Base-by-base conservation (phyloP, 371 early-diverging fungal species). In the Mucor velutinosus region DNA sequence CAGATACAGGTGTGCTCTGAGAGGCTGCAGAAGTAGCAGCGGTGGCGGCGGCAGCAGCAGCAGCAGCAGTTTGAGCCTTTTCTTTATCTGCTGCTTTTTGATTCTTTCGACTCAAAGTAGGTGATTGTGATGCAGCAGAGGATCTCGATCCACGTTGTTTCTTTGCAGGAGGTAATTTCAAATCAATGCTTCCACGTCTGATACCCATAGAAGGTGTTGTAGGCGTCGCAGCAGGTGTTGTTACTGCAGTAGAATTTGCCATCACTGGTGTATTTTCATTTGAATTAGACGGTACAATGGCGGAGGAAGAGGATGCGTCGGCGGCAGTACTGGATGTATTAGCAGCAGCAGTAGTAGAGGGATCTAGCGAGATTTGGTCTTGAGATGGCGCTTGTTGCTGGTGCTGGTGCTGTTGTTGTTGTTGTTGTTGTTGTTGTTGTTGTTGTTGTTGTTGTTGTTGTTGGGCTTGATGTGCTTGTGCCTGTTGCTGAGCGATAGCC, bases 161-260 rank as follows among this genome's bases (percentile, higher is more conserved):
- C 58, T 82, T 82, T 0, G 72, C 62, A 10, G 76, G 67, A 30
- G 83, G 83, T 8, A 83, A 65, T 25, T 79, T 79, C 29, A 80
- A 51, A 66, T 83, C 83, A 43, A 83, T 79, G 43, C 76, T 80
- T 3, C 62, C 73, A 57, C 81, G 79, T 55, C 80, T 80, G 2
- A 79, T 73, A 45, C 71, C 67, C 37, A 58, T 57, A 1, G 66
- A 58, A 41, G 58, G 49, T 29, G 51, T 41, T 23, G 39, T 63
- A 6, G 63, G 60, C 7, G 60, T 60, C 4, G 60, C 41, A 14
- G 39, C 49, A 21, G 51, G 23, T 41, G 47, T 51, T 19, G 72
- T 43, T 1, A 33, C 33, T 41, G 35, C 8, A n/a, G 55, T 57
- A 30, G 72, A 30, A 23, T 57, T 25, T 1, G 57, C 39, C 30